phyloP scores from a whole-genome alignment of 768 basidiomycete genomes.

The Tricholoma saponaceum region DNA sequence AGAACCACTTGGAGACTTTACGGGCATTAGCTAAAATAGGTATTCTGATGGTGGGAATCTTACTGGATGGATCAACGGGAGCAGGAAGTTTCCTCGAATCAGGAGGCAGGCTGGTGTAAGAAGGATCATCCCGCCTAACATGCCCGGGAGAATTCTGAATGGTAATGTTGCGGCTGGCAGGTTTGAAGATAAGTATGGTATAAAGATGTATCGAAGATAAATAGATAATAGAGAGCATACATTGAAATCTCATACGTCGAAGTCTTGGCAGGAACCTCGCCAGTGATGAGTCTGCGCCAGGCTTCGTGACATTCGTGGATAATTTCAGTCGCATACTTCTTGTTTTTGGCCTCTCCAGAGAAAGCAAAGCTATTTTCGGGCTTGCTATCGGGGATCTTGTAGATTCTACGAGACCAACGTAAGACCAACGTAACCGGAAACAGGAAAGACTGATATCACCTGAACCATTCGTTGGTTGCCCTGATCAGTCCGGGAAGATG shows the following conservation, averaged over 20 bases:
- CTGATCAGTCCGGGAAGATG: slow-evolving; percentile 96
- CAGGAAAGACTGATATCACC: slow-evolving; percentile 36
- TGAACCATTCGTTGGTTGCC: slow-evolving; percentile 99
- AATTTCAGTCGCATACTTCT: slow-evolving; percentile 98
- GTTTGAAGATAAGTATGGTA: slow-evolving; percentile 4
- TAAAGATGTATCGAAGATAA: too few species aligned
- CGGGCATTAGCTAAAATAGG: slow-evolving; percentile 5
- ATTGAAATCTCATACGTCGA: slow-evolving; percentile 75
- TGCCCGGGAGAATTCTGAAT: slow-evolving; percentile 71
- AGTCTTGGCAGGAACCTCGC: slow-evolving; percentile 74
- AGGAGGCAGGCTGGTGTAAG: slow-evolving; percentile 62
- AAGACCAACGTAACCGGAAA: background rate
- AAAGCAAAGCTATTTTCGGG: slow-evolving; percentile 98
- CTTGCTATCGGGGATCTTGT: slow-evolving; percentile 96
- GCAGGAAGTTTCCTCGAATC: slow-evolving; percentile 84
- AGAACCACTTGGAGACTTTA: slow-evolving; percentile 89
- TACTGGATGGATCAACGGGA: slow-evolving; percentile 88
- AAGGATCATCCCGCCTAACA: slow-evolving; percentile 54
- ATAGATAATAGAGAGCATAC: slow-evolving; percentile 41
- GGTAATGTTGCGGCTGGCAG: slow-evolving; percentile 73
- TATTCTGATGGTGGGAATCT: slow-evolving; percentile 21
- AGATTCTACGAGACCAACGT: slow-evolving; percentile 53
- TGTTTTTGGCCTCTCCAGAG: slow-evolving; percentile 99
- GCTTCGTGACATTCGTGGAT: slow-evolving; percentile 99
- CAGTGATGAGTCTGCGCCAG: slow-evolving; percentile 89